Evolutionary conservation across 495 filamentous ascomycete genomes (phyloP).

Genomic region (Penicillium fimorum): DNA sequence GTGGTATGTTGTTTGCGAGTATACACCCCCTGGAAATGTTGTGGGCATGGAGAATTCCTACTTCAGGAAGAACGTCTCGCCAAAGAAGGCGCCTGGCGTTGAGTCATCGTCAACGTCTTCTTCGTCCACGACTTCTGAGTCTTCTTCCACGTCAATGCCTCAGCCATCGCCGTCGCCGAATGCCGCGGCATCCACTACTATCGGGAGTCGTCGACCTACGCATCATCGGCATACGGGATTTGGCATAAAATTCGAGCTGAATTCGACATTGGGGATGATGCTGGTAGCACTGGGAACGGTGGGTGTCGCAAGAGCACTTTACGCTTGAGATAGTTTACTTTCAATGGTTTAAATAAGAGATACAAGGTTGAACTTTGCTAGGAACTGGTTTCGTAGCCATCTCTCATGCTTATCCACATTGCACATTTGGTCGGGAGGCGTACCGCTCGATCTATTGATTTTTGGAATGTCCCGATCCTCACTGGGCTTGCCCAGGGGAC

Average conservation of each 20-base stretch:
- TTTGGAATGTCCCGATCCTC: constrained; percentile 32
- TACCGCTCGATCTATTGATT: constrained; percentile 32
- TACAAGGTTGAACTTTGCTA: constrained; percentile 12
- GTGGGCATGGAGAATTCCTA: constrained; percentile 55
- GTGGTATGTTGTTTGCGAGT: constrained; percentile 82
- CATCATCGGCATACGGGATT: constrained; percentile 7
- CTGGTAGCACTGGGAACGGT: constrained; percentile 16
- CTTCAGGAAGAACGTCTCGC: constrained; percentile 40
- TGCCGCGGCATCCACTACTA: constrained; percentile 1
- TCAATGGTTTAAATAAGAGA: constrained; percentile 5
- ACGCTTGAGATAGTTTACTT: constrained; percentile 12
- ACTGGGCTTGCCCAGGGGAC: constrained; percentile 16
- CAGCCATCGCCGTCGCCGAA: constrained; percentile 1
- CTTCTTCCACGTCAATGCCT: constrained; percentile 1
- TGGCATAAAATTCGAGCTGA: background rate
- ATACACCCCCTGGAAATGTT: constrained; percentile 72
- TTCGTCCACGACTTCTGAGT: constrained; percentile 15
- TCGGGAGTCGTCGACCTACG: background rate
- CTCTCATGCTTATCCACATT: constrained; percentile 40
- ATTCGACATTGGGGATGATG: constrained; percentile 8
- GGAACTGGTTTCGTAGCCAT: constrained; percentile 31
- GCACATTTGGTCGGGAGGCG: constrained; percentile 30
- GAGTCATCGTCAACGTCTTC: constrained; percentile 6
- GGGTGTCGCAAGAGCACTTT: constrained; percentile 20
- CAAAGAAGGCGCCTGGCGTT: constrained; percentile 5